Evolutionary conservation across 2,329 filamentous ascomycete species (phyloP).

Genomic region (Thyridium curvatum): DNA sequence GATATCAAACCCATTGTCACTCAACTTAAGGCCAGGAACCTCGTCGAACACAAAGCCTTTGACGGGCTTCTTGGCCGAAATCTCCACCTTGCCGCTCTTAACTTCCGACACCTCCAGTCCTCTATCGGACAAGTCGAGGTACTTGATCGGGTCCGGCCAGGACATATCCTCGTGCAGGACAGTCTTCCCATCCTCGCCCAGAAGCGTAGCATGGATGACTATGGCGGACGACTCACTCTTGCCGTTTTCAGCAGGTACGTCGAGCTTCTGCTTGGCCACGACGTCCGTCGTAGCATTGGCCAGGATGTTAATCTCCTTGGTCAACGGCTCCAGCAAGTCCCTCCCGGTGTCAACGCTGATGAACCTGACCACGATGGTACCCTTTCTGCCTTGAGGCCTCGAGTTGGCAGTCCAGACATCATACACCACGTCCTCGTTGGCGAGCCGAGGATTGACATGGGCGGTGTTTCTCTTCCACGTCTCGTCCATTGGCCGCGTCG

Average conservation of each 20-base stretch:
- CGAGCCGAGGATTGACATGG: conserved; percentile 36
- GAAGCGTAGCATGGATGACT: conserved; percentile 30
- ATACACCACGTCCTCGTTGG: conserved; percentile 24
- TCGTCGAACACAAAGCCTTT: conserved; percentile 52
- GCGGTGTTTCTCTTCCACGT: conserved; percentile 59
- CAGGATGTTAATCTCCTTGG: conserved; percentile 10
- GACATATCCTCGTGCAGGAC: conserved; percentile 40
- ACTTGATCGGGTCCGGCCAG: conserved; percentile 60
- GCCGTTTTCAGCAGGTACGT: conserved; percentile 9
- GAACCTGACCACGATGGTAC: conserved; percentile 25
- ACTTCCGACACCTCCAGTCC: conserved; percentile 25
- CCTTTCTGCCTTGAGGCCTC: conserved; percentile 13
- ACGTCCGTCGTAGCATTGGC: conserved; percentile 34
- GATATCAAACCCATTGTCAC: conserved; percentile 53
- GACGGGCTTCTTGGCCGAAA: conserved; percentile 38
- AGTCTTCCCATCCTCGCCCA: conserved; percentile 23
- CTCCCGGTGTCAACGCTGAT: conserved; percentile 32
- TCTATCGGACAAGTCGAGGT: conserved; percentile 42
- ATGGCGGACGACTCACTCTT: conserved; percentile 15
- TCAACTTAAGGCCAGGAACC: conserved; percentile 34
- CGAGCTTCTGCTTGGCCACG: conserved; percentile 23
- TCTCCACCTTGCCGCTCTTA: conserved; percentile 13
- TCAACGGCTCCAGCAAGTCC: conserved; percentile 21
- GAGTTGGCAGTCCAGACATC: conserved; percentile 38
- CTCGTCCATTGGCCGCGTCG: conserved; percentile 17